Evolutionary conservation across 768 basidiomycete genomes (phyloP).

Genomic region (Udeniomyces megalosporus): DNA sequence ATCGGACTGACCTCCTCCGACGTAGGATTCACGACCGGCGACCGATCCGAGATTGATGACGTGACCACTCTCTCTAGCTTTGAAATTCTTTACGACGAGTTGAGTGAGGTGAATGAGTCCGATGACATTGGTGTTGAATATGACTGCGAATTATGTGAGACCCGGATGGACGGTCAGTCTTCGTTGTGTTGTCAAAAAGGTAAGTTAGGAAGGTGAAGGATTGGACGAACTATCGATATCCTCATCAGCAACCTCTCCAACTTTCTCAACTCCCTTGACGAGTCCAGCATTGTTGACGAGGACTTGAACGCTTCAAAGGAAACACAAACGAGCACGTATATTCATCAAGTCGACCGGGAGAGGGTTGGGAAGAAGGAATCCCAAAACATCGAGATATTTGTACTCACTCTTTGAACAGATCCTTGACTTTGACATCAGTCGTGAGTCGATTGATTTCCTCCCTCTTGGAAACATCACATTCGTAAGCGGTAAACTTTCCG

Average conservation of each 20-base stretch:
- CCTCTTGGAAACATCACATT: conserved; percentile 1
- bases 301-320: no score
- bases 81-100: conserved; percentile 38
- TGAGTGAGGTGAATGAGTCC: conserved; percentile 28
- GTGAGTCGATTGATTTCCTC: not conserved
- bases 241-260: conserved; percentile 38
- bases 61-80: conserved; percentile 57
- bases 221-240: conserved; percentile 2
- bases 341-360: no score
- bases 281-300: conserved; percentile 61
- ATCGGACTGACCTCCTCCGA: conserved; percentile 38
- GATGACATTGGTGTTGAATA: conserved; percentile 48
- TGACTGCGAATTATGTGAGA: conserved; percentile 52
- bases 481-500: conserved; percentile 2
- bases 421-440: no score
- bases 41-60: conserved; percentile 92
- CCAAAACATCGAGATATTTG: no score
- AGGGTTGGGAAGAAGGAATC: no score
- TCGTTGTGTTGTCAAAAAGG: no score
- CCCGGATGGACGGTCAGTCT: conserved; percentile 33
- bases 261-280: conserved; percentile 70
- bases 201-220: conserved; percentile 14
- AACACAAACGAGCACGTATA: no score
- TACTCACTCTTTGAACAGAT: no score
- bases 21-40: conserved; percentile 73